A percentile compares a stretch with the other conserved stretches of the same genome.
Conservation (phyloP, 768 basidiomycete species). For the Paxillus rubicundulus region DNA sequence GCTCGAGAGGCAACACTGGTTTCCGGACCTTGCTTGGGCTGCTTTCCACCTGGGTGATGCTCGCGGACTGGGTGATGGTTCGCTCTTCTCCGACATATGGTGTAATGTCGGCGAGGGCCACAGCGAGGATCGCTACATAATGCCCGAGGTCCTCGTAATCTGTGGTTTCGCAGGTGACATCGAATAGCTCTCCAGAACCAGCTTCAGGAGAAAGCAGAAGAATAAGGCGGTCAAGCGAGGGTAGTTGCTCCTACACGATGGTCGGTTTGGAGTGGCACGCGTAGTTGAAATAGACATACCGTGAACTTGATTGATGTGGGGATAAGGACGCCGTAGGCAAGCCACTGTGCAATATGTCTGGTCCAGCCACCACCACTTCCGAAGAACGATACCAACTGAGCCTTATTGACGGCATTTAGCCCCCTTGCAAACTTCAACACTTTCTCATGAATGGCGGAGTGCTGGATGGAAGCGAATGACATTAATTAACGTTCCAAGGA, state of each 20-base stretch:
- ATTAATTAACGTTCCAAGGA: neutral
- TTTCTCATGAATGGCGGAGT: conserved; percentile 44
- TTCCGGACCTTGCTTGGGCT: conserved; percentile 31
- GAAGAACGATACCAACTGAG: conserved; percentile 49
- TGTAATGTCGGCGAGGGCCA: conserved; percentile 57
- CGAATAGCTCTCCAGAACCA: conserved; percentile 47
- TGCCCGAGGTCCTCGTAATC: conserved; percentile 62
- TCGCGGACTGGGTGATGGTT: conserved; percentile 6
- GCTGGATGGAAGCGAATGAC: conserved; percentile 35
- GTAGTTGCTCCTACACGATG: conserved; percentile 41
- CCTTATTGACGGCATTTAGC: conserved; percentile 49
- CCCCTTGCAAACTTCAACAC: conserved; percentile 39
- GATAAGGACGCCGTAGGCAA: conserved; percentile 44
- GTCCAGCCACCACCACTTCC: conserved; percentile 48
- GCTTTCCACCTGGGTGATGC: conserved; percentile 12
- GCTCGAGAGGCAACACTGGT: conserved; percentile 44
- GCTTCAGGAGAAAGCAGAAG: conserved; percentile 46
- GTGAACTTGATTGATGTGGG: neutral
- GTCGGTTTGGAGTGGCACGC: neutral
- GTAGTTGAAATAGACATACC: conserved; percentile 14
- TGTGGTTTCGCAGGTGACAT: conserved; percentile 48
- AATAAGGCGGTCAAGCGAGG: conserved; percentile 50
- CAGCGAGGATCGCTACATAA: conserved; percentile 54
- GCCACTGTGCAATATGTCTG: conserved; percentile 53
- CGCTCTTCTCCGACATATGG: conserved; percentile 54